These are phyloP conservation scores for Bocquillonia castaneifolia DNA, from an alignment of 441 rosid genomes.

Conservation along the genomic window DNA sequence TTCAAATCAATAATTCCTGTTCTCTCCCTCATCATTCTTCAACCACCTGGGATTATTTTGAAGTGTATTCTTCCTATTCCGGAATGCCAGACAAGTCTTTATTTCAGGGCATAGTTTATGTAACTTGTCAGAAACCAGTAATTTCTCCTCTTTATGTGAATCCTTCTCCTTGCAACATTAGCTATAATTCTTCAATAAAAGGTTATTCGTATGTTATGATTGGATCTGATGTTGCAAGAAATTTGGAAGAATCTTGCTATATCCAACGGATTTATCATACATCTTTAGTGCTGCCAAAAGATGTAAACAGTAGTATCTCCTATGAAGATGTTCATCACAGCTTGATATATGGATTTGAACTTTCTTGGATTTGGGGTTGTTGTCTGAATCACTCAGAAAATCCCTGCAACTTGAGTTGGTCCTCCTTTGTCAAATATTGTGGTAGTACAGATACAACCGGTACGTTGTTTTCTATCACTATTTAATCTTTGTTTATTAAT, in stretches of 20 bases:
- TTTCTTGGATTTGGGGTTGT: too few species aligned
- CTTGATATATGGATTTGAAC: neutral
- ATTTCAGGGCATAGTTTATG: neutral
- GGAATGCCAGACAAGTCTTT: neutral
- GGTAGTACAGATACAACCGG: too few species aligned
- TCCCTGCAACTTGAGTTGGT: too few species aligned
- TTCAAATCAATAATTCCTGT: slow-evolving; percentile 2
- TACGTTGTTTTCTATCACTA: too few species aligned
- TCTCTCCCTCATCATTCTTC: slow-evolving; percentile 6
- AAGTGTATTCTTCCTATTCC: too few species aligned
- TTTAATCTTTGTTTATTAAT: too few species aligned
- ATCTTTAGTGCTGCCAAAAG: neutral
- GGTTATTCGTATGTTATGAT: neutral
- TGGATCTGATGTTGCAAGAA: neutral
- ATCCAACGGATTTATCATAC: too few species aligned
- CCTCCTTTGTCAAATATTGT: too few species aligned
- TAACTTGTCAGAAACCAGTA: neutral
- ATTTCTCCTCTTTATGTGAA: neutral
- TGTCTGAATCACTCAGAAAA: too few species aligned
- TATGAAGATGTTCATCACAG: neutral
- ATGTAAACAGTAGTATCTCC: neutral
- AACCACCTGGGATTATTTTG: neutral
- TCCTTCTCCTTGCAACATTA: neutral
- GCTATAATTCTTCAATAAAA: too few species aligned
- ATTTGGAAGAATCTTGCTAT: neutral